Base-by-base conservation (phyloP, 306 rosid genomes). In the Urtica urens region DNA sequence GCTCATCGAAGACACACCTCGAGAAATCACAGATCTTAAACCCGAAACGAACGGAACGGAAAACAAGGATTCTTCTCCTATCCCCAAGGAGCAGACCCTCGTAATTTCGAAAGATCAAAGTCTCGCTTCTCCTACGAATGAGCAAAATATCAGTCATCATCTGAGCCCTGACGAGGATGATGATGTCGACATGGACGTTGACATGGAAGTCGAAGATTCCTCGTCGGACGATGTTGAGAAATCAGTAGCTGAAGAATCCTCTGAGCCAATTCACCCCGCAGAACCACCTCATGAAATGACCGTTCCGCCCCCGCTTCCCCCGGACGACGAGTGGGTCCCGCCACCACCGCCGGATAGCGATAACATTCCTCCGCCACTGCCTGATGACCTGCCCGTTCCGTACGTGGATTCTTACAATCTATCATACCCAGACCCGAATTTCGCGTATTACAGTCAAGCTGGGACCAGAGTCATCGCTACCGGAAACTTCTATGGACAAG, bases 271-370 rank as follows among this genome's bases (percentile, higher is more conserved):
- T 61, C 73, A 67, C 41, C 54, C 62, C n/a, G 65, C 60, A 47
- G 62, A 67, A 38, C 64, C 64, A 27, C 41, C 53, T 13, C 53
- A 41, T 49, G 61, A 28, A 8, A 68, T 75, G 63, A 50, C 60
- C 18, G 81, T 57, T 55, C 99, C 85, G 16, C 87, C 87, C 53
- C 99, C 85, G 16, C 87, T 85, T 30, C 94, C 85, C 47, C 87
- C 92, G 16, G 94, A 85, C 38, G 99, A 85, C 51, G 96, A 85
- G 62, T 92, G 99, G 99, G 79, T 90, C 46, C 96, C 96, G 59
- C 99, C 99, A 20, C 99, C 95, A 30, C 99, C 95, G 5, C 95
- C 99, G 38, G 95, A 90, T 50, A 77, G 65, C 50, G 99, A 90
- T 53, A 79, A 35, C 13, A 53, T 75, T 71, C 96, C 94, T 65